Evolutionary conservation across 1,284 basidiomycete species (phyloP), one percentile per base, ranked within the genome.

Genomic region (Tylopilus orsonianus): DNA sequence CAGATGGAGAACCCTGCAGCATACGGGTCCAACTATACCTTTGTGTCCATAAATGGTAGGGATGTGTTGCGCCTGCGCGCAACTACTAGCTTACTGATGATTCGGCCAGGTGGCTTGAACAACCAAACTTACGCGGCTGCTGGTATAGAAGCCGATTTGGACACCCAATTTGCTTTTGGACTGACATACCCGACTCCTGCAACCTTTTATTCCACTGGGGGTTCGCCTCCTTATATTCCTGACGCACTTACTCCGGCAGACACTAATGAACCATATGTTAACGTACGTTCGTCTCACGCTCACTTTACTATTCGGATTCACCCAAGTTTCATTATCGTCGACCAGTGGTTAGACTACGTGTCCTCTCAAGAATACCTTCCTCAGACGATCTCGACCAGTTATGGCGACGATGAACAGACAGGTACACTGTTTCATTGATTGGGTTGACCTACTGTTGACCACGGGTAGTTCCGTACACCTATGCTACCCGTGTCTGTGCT

Each of bases 121-220:
- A 73, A 75, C 52, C 87, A 91, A 64, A 79, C 60, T 35, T 52
- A 70, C 13, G 60, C 64, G 0, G 67, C 69, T n/a, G 79, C 85
- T 9, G 87, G 85, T 1, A 64, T 60, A 5, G 89, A 92, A 65
- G 88, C 87, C 13, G 76, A 87, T 57, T 67, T 91, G 52, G 89
- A 87, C 62, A 76, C 72, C 5, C 85, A 83, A 62, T 86, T 78
- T 69, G 84, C 75, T 1, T 83, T 78, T 53, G 85, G 84, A 20
- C 51, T 87, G 19, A 72, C 81, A 1, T 75, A 74, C 51, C 69
- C 69, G 16, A 73, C 71, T 26, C 73, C 68, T 48, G 74, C 67
- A 8, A 80, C 71, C 13, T 84, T 80, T 61, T 87, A 67, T 62
- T 78, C 83, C 10, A 86, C 82, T 16, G 78, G 67, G 35, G 83